Base-by-base conservation (phyloP, 2,329 filamentous ascomycete species). In the Aureobasidium namibiae region DNA sequence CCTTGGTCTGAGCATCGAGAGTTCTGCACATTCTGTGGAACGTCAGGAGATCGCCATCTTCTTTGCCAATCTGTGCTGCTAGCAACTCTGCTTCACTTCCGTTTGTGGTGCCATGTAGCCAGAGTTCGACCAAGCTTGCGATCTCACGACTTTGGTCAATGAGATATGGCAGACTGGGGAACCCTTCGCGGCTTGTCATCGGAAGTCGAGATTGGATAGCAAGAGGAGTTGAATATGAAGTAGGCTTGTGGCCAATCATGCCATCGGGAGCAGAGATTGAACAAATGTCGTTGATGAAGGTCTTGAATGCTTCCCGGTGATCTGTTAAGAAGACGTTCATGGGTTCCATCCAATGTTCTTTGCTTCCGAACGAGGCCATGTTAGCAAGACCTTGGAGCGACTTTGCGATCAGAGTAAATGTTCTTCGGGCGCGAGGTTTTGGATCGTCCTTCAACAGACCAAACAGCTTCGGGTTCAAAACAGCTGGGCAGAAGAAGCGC, bases 281-380 rank as follows among this genome's bases (percentile, higher is more conserved):
- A 75, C 92, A 96, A 48, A 96, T 83, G 31, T 84, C 80, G 69
- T 97, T 92, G 61, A 96, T 87, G 66, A 92, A 96, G 48, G 86
- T 82, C 70, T 92, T 95, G 73, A 96, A 90, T 39, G 88, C 83
- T 66, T 87, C 81, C 21, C 91, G 84, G 67, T 95, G 87, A 1
- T 83, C 79, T 9, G 80, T 81, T 48, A 97, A 76, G 67, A 96
- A 96, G 44, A 82, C 83, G 69, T 96, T 97, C 92, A 97, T 97
- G 0, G 91, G 91, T 74, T 96, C 92, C 92, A 97, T 96, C 90
- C 91, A 97, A n/a, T 88, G 85, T 72, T 97, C 92, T 70, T 96
- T 95, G 69, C 89, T 92, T 41, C 92, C 92, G 69, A 96, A 96
- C 0, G 85, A 90, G 1, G 90, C 89, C 74, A 96, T 81, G 70